Conservation (phyloP, 2,329 filamentous ascomycete genomes). For the Coniochaeta prunicola region DNA sequence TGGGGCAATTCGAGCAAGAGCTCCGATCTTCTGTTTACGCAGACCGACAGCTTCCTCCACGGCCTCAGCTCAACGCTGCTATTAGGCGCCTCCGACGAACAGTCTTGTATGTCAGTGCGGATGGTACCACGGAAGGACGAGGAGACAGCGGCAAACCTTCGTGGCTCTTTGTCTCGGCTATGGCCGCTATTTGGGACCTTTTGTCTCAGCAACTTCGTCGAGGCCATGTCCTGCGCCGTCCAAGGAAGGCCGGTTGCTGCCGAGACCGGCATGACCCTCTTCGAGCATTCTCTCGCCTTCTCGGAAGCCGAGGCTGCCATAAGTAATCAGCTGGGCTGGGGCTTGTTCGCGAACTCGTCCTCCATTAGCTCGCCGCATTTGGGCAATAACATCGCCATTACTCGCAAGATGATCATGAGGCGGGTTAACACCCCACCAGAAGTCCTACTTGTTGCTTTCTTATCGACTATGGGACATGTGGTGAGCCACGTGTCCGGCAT, state of each 20-base stretch:
- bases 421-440: slow-evolving; percentile 85
- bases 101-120: slow-evolving; percentile 65
- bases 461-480: slow-evolving; percentile 85
- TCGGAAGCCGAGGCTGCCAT: slow-evolving; percentile 90
- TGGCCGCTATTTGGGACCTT: slow-evolving; percentile 69
- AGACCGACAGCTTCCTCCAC: slow-evolving; percentile 64
- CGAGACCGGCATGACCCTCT: slow-evolving; percentile 92
- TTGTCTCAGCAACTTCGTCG: slow-evolving; percentile 75
- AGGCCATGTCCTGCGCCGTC: slow-evolving; percentile 80
- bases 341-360: slow-evolving; percentile 45
- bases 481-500: slow-evolving; percentile 79
- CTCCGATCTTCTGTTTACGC: slow-evolving; percentile 62
- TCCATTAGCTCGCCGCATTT: slow-evolving; percentile 30
- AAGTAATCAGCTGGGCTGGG: slow-evolving; percentile 69
- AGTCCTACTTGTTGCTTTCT: slow-evolving; percentile 74
- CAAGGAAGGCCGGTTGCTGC: slow-evolving; percentile 73
- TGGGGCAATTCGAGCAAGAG: slow-evolving; percentile 61
- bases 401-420: slow-evolving; percentile 61
- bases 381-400: slow-evolving; percentile 41
- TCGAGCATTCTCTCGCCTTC: slow-evolving; percentile 93
- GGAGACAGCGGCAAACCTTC: slow-evolving; percentile 46
- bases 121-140: slow-evolving; percentile 58
- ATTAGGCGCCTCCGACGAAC: slow-evolving; percentile 64
- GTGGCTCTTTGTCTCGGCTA: slow-evolving; percentile 68
- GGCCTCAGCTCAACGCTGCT: slow-evolving; percentile 64